Evolutionary conservation across 176 grass and related monocot genomes (phyloP).

Genomic region (Microstegium vimineum): DNA sequence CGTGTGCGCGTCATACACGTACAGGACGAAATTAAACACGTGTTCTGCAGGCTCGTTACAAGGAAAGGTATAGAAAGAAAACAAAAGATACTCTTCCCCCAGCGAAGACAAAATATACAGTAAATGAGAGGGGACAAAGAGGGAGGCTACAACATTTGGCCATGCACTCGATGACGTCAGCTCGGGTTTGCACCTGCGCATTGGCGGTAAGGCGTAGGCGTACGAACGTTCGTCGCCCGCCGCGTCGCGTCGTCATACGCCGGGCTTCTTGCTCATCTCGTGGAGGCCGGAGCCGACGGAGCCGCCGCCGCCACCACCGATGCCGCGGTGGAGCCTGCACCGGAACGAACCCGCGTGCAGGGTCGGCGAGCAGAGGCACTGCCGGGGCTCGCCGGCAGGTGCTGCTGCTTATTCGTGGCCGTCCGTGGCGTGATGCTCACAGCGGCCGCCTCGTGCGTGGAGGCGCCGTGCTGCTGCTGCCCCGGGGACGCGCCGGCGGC

Average conservation of each 20-base stretch:
- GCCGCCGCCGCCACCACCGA: neutral
- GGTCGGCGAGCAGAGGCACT: conserved; percentile 77
- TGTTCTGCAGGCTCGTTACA: neutral
- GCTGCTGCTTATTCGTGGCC: conserved; percentile 4
- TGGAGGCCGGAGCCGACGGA: conserved; percentile 13
- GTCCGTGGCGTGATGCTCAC: conserved; percentile 33
- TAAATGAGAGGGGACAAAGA: neutral
- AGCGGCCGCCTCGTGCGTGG: conserved; percentile 22
- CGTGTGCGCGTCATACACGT: no score
- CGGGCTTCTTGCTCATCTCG: conserved; percentile 45
- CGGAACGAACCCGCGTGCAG: conserved; percentile 72
- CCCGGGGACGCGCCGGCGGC: neutral
- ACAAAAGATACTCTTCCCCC: neutral
- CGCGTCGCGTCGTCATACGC: conserved; percentile 18
- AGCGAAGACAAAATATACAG: neutral
- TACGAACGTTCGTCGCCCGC: neutral
- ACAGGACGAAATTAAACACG: neutral
- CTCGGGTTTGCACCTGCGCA: neutral
- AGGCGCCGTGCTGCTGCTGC: neutral
- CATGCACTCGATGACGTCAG: neutral
- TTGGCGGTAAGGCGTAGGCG: neutral
- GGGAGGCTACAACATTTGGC: neutral
- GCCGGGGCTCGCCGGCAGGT: conserved; percentile 36
- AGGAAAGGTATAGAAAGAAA: neutral
- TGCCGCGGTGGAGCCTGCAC: conserved; percentile 62